Percentiles rank a stretch among this genome's conserved stretches.
Conservation (phyloP, 352 stramenopile species). For the Phytophthora cajani region DNA sequence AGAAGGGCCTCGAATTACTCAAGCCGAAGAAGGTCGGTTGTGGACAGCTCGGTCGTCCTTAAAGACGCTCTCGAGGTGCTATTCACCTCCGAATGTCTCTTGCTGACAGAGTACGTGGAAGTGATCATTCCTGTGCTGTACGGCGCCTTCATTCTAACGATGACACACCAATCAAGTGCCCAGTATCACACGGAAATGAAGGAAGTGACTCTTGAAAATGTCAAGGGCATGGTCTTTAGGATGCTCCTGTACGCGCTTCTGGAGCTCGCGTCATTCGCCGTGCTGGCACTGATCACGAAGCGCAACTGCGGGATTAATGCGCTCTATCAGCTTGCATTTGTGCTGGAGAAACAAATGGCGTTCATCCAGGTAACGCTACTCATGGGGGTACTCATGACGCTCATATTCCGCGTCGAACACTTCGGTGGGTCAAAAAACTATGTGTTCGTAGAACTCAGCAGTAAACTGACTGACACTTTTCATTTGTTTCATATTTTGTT, state of each 20-base stretch:
- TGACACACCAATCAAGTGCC: slow-evolving; percentile 20
- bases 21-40: no score
- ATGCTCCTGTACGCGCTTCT: slow-evolving; percentile 18
- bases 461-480: no score
- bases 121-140: slow-evolving; percentile 32
- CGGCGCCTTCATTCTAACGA: slow-evolving; percentile 4
- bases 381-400: slow-evolving; percentile 11
- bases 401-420: slow-evolving; percentile 7
- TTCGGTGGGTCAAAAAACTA: not conserved
- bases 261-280: slow-evolving; percentile 19
- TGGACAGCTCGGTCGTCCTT: not conserved
- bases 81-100: slow-evolving; percentile 33
- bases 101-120: slow-evolving; percentile 38
- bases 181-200: slow-evolving; percentile 35
- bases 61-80: slow-evolving; percentile 9
- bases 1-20: no score
- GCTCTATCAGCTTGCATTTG: slow-evolving; percentile 28
- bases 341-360: slow-evolving; percentile 26
- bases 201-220: not conserved
- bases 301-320: slow-evolving; percentile 12
- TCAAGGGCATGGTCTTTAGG: slow-evolving; percentile 4
- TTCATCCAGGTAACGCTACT: slow-evolving; percentile 17
- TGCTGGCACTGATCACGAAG: slow-evolving; percentile 7
- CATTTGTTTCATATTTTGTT: no score
- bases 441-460: no score